Evolutionary conservation across 2,329 filamentous ascomycete species (phyloP), one percentile per base, ranked within the genome.

Genomic region (Neoascochyta sp.): DNA sequence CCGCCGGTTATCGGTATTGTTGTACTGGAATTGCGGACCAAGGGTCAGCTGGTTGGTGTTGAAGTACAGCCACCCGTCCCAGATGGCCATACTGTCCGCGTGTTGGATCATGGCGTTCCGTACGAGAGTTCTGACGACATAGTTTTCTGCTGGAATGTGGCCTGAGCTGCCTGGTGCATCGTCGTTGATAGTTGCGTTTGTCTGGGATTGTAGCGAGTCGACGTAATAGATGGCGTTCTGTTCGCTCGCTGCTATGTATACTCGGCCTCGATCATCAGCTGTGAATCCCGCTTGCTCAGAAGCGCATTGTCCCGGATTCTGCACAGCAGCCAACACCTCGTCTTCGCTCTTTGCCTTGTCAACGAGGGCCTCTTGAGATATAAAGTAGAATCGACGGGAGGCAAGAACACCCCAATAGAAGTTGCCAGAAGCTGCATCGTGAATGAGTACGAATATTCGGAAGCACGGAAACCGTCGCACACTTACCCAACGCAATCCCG

Each of bases 141-240:
- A 66, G 28, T 65, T 52, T 11, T 59, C 43, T 5, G 59, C 43
- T 7, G 48, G 36, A 11, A 67, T 54, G 1, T 47, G 47, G 2
- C 61, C 62, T 6, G 34, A 31, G 0, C 60, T 60, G 11, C 60
- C 62, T 14, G 57, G 41, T 3, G 47, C 36, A 5, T 54, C 39
- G 0, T 55, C 58, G 28, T 67, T 63, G 9, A 66, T 52, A 8
- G 55, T 56, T 32, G 52, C 44, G 9, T 57, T 57, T 10, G 60
- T 47, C 29, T 62, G 44, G 2, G 51, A 45, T 36, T 62, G 55
- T 11, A 54, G 39, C 3, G 61, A 66, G 34, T 66, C 59, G 27
- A 67, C 62, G 29, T 68, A 67, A 45, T 64, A 66, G 21, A 68
- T 65, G 4, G 65, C 62, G 33, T 69, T 69, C 23, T 68, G 65